Evolutionary conservation across 306 rosid genomes (phyloP).

Genomic region (Prunus padus): DNA sequence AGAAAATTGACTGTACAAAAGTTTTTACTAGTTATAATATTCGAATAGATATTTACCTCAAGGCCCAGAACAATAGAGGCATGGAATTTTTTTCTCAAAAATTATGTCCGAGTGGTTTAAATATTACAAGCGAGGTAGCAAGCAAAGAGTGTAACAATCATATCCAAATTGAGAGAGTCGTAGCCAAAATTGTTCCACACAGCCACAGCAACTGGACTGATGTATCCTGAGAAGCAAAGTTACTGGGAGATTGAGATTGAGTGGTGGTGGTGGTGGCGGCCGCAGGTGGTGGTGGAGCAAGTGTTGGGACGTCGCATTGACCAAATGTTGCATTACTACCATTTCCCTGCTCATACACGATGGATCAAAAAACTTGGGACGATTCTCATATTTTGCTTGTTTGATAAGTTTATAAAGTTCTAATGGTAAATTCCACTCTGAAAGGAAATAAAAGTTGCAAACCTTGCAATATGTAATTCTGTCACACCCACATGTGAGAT

Average conservation of each 20-base stretch:
- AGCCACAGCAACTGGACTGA: slow-evolving; percentile 38
- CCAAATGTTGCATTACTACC: slow-evolving; percentile 58
- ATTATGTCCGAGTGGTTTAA: slow-evolving; percentile 26
- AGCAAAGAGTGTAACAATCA: slow-evolving; percentile 29
- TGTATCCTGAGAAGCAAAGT: slow-evolving; percentile 32
- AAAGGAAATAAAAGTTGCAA: slow-evolving; percentile 17
- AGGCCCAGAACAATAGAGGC: slow-evolving; percentile 14
- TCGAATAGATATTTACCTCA: background rate
- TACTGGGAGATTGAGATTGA: slow-evolving; percentile 14
- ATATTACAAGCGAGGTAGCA: slow-evolving; percentile 7
- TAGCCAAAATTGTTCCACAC: slow-evolving; percentile 40
- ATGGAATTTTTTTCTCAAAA: slow-evolving; percentile 18
- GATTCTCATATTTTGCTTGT: background rate
- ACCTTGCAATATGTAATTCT: slow-evolving; percentile 96
- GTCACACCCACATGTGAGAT: slow-evolving; percentile 87
- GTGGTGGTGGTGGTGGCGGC: slow-evolving; percentile 17
- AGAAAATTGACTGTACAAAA: background rate
- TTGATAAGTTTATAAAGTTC: background rate
- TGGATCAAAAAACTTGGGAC: background rate
- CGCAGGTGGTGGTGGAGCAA: slow-evolving; percentile 96
- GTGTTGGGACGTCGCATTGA: slow-evolving; percentile 66
- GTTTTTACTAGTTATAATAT: background rate
- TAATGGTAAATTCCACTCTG: background rate
- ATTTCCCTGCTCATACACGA: slow-evolving; percentile 48
- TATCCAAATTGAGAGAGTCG: slow-evolving; percentile 31